A percentile compares a stretch with the other conserved stretches of the same genome.
Evolutionary conservation across 306 rosid genomes (phyloP).

Genomic region (Fragaria nilgerrensis): DNA sequence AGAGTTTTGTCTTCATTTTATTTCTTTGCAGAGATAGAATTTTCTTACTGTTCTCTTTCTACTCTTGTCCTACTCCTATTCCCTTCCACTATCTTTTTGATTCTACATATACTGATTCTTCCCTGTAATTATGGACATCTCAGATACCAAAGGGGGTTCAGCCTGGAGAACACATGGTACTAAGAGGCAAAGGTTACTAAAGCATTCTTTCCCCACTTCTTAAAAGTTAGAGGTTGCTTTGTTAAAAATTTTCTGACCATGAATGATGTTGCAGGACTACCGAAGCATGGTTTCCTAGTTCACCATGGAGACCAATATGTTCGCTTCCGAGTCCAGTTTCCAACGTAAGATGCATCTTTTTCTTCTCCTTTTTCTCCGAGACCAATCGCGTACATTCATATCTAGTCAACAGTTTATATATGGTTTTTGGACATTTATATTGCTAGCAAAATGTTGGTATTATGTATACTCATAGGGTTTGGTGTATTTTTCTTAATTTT

Average conservation of each 20-base stretch:
- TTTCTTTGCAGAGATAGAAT: background rate
- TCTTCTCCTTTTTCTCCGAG: background rate
- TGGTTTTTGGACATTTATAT: background rate
- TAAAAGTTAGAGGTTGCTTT: conserved; percentile 13
- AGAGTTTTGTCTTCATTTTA: conserved; percentile 21
- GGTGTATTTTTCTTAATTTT: background rate
- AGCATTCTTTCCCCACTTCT: conserved; percentile 16
- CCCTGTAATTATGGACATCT: conserved; percentile 32
- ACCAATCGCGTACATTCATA: background rate
- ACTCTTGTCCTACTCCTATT: background rate
- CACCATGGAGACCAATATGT: conserved; percentile 88
- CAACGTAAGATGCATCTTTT: conserved; percentile 45
- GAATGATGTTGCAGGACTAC: conserved; percentile 51
- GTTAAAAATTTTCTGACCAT: background rate
- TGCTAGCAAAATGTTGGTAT: background rate
- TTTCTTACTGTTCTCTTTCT: conserved; percentile 6
- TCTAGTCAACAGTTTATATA: background rate
- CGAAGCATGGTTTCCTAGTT: conserved; percentile 67
- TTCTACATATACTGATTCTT: conserved; percentile 12
- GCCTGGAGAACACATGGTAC: conserved; percentile 71
- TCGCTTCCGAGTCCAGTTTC: conserved; percentile 71
- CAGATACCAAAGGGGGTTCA: conserved; percentile 96
- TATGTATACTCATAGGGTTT: background rate
- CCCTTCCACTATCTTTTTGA: background rate
- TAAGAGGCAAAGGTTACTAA: conserved; percentile 82